Percentiles rank a stretch among this genome's conserved stretches.
These are phyloP conservation scores for Colletotrichum sp. DNA, from an alignment of 2,329 filamentous ascomycete species.

Conservation along the genomic window DNA sequence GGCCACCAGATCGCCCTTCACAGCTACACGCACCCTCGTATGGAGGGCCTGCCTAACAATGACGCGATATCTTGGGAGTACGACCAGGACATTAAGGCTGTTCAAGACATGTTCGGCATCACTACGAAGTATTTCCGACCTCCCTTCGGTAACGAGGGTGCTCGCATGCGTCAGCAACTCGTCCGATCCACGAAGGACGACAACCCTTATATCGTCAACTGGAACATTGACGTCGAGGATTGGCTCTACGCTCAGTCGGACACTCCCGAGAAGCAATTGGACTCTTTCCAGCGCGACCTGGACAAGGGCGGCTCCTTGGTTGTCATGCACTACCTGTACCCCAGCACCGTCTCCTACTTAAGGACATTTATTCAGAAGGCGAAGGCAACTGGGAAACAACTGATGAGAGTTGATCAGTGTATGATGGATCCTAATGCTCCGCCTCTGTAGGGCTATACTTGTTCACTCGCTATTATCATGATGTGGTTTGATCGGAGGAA, in stretches of 20 bases:
- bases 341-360: conserved; percentile 69
- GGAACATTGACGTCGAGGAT: conserved; percentile 75
- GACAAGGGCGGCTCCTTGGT: conserved; percentile 66
- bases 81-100: conserved; percentile 58
- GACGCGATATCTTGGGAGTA: conserved; percentile 67
- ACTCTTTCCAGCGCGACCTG: conserved; percentile 70
- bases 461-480: neutral
- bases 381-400: conserved; percentile 65
- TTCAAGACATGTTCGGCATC: conserved; percentile 40
- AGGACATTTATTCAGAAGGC: conserved; percentile 69
- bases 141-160: conserved; percentile 72
- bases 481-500: neutral
- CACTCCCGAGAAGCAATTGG: conserved; percentile 71
- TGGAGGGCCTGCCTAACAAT: conserved; percentile 60
- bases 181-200: conserved; percentile 53
- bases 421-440: conserved; percentile 40
- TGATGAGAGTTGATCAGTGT: conserved; percentile 46
- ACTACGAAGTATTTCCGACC: conserved; percentile 66
- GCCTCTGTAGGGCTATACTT: conserved; percentile 23
- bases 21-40: conserved; percentile 71
- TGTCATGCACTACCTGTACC: conserved; percentile 73
- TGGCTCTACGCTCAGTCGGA: conserved; percentile 68
- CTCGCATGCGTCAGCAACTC: conserved; percentile 69
- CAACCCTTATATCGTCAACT: conserved; percentile 66
- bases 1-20: conserved; percentile 75